These are phyloP conservation scores for Multifurca ochricompacta DNA, from an alignment of 768 basidiomycete species.

Conservation along the genomic window DNA sequence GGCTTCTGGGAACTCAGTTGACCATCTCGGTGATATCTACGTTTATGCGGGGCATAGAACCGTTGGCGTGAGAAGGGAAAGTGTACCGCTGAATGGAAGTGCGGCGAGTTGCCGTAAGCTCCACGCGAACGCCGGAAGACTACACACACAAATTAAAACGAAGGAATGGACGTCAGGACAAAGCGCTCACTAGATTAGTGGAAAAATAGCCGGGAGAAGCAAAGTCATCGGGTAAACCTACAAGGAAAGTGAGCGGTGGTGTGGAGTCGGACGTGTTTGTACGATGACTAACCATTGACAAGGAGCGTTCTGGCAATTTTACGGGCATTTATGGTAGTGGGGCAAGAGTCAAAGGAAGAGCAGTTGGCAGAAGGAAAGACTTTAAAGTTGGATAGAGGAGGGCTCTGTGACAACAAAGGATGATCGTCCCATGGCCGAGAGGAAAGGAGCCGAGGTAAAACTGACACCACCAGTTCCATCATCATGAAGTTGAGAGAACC, in stretches of 20 bases:
- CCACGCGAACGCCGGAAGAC: conserved; percentile 50
- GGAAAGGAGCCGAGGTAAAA: neutral
- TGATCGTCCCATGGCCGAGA: too few species aligned
- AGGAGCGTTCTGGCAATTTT: conserved; percentile 43
- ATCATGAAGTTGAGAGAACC: conserved; percentile 59
- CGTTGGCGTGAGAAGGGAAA: conserved; percentile 24
- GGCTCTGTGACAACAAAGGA: too few species aligned
- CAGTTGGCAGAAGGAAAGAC: conserved; percentile 48
- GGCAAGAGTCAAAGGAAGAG: conserved; percentile 44
- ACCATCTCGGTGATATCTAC: conserved; percentile 61
- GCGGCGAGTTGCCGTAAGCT: conserved; percentile 51
- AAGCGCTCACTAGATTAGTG: conserved; percentile 44
- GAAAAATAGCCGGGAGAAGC: conserved; percentile 63
- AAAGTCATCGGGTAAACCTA: conserved; percentile 51
- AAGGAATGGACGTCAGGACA: neutral
- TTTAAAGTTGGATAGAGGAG: conserved; percentile 57
- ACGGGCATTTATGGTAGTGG: conserved; percentile 38
- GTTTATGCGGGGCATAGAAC: conserved; percentile 39
- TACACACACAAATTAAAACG: conserved; percentile 19
- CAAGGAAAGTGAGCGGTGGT: neutral
- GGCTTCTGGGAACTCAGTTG: conserved; percentile 44
- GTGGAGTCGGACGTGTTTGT: neutral
- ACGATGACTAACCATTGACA: conserved; percentile 35
- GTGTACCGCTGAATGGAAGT: conserved; percentile 48
- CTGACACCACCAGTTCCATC: conserved; percentile 54